These are phyloP conservation scores for Xanthoparmelia taractica DNA, from an alignment of 495 filamentous ascomycete species.

Conservation along the genomic window DNA sequence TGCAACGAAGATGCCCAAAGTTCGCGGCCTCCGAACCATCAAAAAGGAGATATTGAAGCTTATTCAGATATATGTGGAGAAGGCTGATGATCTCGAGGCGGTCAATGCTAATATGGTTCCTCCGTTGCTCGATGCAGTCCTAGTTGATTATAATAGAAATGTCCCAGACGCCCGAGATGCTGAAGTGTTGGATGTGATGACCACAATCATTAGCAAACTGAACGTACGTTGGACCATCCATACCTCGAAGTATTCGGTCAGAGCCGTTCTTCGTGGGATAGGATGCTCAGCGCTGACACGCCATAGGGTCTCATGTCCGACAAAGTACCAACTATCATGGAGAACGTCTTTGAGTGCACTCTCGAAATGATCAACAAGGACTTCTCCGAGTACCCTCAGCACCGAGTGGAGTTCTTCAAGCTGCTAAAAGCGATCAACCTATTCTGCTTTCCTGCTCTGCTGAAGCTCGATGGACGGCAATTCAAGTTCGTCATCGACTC, in stretches of 20 bases:
- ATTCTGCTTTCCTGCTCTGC: conserved; percentile 87
- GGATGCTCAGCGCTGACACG: conserved; percentile 29
- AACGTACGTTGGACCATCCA: conserved; percentile 62
- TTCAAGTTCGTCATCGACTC: conserved; percentile 99
- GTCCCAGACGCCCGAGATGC: conserved; percentile 94
- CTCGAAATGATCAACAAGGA: conserved; percentile 99
- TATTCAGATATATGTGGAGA: conserved; percentile 94
- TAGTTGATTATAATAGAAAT: conserved; percentile 94
- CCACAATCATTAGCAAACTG: conserved; percentile 90
- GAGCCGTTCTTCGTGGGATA: conserved; percentile 17
- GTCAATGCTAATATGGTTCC: conserved; percentile 89
- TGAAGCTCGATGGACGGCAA: conserved; percentile 87
- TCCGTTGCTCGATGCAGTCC: conserved; percentile 88
- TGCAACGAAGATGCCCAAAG: conserved; percentile 95
- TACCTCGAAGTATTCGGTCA: conserved; percentile 37
- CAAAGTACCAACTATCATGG: conserved; percentile 94
- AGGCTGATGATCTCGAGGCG: conserved; percentile 91
- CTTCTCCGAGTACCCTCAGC: conserved; percentile 97
- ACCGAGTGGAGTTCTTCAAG: conserved; percentile 97
- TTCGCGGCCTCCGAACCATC: conserved; percentile 90
- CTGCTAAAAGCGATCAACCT: conserved; percentile 91
- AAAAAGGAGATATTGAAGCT: conserved; percentile 99
- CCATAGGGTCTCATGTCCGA: conserved; percentile 84
- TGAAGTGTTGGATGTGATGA: conserved; percentile 95
- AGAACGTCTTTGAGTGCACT: conserved; percentile 97